phyloP scores from a whole-genome alignment of 805 yeast genomes.

The Cyberlindnera nakhonratchasimensis region DNA sequence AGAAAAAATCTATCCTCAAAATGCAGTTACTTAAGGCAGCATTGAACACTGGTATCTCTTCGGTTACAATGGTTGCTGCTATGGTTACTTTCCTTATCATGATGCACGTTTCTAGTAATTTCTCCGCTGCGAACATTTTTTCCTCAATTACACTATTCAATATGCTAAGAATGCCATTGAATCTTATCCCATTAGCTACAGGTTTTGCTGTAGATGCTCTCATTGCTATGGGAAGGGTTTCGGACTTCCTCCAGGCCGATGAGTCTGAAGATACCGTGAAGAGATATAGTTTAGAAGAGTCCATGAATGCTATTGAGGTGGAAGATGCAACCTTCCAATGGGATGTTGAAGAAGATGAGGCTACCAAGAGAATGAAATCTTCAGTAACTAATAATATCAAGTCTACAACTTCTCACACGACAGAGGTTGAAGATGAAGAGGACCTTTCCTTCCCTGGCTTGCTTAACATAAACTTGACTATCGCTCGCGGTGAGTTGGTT shows the following conservation, averaged over 20 bases:
- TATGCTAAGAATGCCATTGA: constrained; percentile 53
- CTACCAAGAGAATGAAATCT: constrained; percentile 6
- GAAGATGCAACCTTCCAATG: constrained; percentile 50
- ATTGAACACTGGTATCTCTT: constrained; percentile 60
- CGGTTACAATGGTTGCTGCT: constrained; percentile 50
- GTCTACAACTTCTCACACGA: background rate
- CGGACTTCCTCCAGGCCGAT: constrained; percentile 39
- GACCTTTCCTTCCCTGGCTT: constrained; percentile 38
- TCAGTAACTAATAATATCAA: background rate
- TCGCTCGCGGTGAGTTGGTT: constrained; percentile 65
- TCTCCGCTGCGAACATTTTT: constrained; percentile 61
- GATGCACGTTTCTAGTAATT: constrained; percentile 39
- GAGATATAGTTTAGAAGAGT: constrained; percentile 33
- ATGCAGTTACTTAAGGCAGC: constrained; percentile 65
- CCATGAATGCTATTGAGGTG: constrained; percentile 42
- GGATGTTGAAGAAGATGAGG: constrained; percentile 37
- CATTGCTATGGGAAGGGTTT: constrained; percentile 53
- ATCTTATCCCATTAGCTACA: constrained; percentile 64
- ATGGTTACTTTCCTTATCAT: constrained; percentile 67
- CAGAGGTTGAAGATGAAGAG: constrained; percentile 9
- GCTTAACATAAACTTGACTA: constrained; percentile 46
- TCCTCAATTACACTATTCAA: constrained; percentile 71
- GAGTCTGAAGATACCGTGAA: constrained; percentile 34
- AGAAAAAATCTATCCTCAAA: constrained; percentile 55
- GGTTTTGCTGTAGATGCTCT: constrained; percentile 61